Base-by-base conservation (phyloP, 2,329 filamentous ascomycete genomes). In the Helicocarpus griseus region DNA sequence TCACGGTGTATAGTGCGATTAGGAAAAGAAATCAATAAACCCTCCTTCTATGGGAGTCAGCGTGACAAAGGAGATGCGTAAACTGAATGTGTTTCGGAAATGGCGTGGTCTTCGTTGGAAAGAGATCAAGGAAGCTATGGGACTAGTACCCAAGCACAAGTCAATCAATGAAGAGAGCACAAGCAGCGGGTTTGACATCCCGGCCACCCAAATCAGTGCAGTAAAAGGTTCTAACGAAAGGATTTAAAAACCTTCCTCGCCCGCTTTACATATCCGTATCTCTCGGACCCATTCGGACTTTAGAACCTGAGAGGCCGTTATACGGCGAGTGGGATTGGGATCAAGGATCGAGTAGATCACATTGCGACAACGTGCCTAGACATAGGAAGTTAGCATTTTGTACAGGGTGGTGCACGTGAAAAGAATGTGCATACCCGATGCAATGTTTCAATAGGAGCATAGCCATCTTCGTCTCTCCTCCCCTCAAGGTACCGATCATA, bases 301-400 rank as follows among this genome's bases (percentile, higher is more conserved):
- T 63, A 98, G 82, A 52, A 97, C 89, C 73, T 98, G 93, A 38
- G 90, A 91, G 53, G 93, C 91, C 28, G 89, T 96, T 66, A 98
- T 91, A 61, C 93, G 88, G 57, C 93, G 86, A 52, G 81, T 81
- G 24, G 93, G 89, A 67, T 95, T 96, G 28, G 93, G 93, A 65
- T 98, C 93, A 43, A 98, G 79, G 58, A 98, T 95, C 21, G 90
- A 97, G 73, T 98, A 98, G 66, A 98, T 96, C 63, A 98, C 93
- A 63, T 98, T 98, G 56, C 93, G 87, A 72, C 93, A 98, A 62
- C 91, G 89, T 60, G 90, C 90, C 91, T 97, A 38, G 21, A 50
- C 2, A 50, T 36, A 55, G 62, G 52, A 65, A n/a, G n/a, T n/a
- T n/a, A n/a, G n/a, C n/a, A n/a, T n/a, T n/a, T n/a, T n/a, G n/a